Conservation (phyloP, 106 monocot genomes). For the Dioscorea dumetorum region DNA sequence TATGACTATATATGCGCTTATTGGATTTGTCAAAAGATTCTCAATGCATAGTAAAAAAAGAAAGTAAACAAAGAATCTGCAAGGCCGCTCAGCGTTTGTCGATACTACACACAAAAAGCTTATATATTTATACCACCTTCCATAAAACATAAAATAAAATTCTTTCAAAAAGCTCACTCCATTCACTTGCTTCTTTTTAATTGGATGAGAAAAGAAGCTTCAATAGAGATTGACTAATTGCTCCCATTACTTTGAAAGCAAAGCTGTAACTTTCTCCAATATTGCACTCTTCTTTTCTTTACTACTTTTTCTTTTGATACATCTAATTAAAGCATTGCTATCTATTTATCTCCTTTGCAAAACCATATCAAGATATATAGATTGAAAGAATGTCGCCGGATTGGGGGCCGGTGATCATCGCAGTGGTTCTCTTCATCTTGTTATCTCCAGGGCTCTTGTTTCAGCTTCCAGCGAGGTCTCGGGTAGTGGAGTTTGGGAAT, state of each 20-base stretch:
- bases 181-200: not conserved
- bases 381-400: slow-evolving; percentile 15
- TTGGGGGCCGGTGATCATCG: slow-evolving; percentile 38
- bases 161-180: not conserved
- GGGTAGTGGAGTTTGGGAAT: slow-evolving; percentile 34
- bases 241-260: not conserved
- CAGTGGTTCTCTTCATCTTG: slow-evolving; percentile 30
- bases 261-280: not conserved
- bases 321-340: not conserved
- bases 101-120: not conserved
- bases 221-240: not conserved
- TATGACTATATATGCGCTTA: too few relatives aligned
- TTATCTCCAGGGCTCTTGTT: slow-evolving; percentile 35
- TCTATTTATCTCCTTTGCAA: not conserved
- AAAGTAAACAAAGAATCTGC: too few relatives aligned
- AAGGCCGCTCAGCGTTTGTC: too few relatives aligned
- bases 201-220: not conserved
- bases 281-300: not conserved
- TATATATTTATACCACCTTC: not conserved
- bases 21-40: too few relatives aligned
- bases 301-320: too few relatives aligned
- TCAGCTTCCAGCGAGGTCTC: slow-evolving; percentile 25
- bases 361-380: not conserved
- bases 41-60: too few relatives aligned
- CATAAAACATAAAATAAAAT: not conserved